Percentiles rank a stretch among this genome's conserved stretches.
Conservation (phyloP, 2,329 filamentous ascomycete species). For the Hypoxylon sp. region DNA sequence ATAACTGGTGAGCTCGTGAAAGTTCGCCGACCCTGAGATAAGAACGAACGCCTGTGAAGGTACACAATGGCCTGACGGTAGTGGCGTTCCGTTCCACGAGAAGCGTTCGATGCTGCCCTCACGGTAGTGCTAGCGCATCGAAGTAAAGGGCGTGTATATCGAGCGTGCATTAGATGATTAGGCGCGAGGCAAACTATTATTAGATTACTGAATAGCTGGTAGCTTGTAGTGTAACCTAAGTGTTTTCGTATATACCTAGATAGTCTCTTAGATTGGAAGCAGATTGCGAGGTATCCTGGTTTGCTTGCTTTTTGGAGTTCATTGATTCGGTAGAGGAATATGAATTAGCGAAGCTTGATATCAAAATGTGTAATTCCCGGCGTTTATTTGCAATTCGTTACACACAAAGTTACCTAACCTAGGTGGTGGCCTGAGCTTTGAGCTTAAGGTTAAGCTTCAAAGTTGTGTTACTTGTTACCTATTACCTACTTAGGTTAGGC, state of each 20-base stretch:
- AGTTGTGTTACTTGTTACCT: background rate
- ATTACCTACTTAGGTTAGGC: background rate
- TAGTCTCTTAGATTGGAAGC: conserved; percentile 27
- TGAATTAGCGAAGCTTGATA: conserved; percentile 12
- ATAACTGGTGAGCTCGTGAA: conserved; percentile 39
- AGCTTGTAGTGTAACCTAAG: conserved; percentile 28
- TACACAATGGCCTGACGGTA: conserved; percentile 19
- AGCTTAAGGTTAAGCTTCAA: no score
- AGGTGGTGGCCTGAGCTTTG: conserved; percentile 20
- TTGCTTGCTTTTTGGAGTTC: conserved; percentile 19
- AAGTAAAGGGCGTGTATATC: conserved; percentile 29
- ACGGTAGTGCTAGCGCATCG: conserved; percentile 24
- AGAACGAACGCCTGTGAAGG: conserved; percentile 23
- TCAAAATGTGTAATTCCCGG: background rate
- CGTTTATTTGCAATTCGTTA: conserved; percentile 2
- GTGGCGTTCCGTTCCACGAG: conserved; percentile 8
- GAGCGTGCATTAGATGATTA: conserved; percentile 39
- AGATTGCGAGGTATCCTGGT: conserved; percentile 41
- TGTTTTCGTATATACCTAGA: background rate
- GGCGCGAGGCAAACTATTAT: conserved; percentile 30
- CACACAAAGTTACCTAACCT: conserved; percentile 1
- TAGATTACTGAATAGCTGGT: conserved; percentile 12
- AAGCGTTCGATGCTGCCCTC: conserved; percentile 11
- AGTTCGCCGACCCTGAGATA: conserved; percentile 25
- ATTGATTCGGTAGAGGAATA: conserved; percentile 7